A percentile compares a stretch with the other conserved stretches of the same genome.
Evolutionary conservation across 2,329 filamentous ascomycete species (phyloP).

Genomic region (Bipolaris cookei): DNA sequence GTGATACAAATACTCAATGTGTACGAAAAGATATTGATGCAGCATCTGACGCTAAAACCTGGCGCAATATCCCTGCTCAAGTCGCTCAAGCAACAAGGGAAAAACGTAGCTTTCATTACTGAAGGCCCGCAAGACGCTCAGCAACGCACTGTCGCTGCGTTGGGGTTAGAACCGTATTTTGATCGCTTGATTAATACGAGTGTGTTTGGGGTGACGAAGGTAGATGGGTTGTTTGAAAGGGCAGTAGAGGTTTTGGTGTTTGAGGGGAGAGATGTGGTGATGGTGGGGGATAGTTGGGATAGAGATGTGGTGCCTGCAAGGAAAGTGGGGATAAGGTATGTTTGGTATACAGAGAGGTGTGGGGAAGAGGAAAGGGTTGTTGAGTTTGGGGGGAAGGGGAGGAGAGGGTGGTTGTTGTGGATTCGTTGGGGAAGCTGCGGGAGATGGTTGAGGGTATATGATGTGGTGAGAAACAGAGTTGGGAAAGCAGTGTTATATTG

Average conservation of each 20-base stretch:
- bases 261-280: constrained; percentile 12
- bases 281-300: constrained; percentile 16
- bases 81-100: constrained; percentile 24
- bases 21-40: background rate
- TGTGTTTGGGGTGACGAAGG: constrained; percentile 40
- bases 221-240: constrained; percentile 23
- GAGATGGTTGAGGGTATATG: background rate
- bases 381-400: background rate
- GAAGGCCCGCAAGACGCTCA: constrained; percentile 59
- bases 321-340: background rate
- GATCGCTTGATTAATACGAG: constrained; percentile 48
- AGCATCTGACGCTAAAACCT: background rate
- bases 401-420: background rate
- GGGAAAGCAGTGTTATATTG: background rate
- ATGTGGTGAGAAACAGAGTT: background rate
- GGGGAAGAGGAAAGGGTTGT: background rate
- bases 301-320: constrained; percentile 1
- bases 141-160: constrained; percentile 50
- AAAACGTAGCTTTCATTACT: constrained; percentile 55
- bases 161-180: constrained; percentile 38
- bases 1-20: background rate
- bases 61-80: background rate
- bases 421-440: background rate
- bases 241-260: constrained; percentile 13
- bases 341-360: background rate